These are phyloP conservation scores for Pulveroboletus sp. DNA, from an alignment of 768 basidiomycete species.

Conservation along the genomic window DNA sequence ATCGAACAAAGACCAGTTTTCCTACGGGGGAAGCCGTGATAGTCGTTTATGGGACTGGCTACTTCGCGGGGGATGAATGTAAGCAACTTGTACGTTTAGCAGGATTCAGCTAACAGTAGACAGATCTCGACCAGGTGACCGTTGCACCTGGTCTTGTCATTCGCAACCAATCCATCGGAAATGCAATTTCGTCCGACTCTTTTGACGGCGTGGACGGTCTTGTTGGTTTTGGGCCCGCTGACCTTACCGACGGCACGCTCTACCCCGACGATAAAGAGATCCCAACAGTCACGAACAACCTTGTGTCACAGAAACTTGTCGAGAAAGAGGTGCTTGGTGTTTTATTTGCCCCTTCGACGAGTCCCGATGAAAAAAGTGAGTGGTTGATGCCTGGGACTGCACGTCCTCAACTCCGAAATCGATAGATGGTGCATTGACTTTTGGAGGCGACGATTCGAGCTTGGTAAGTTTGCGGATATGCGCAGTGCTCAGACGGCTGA, in stretches of 20 bases:
- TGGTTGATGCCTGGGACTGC: not conserved
- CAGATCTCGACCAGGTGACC: slow-evolving; percentile 21
- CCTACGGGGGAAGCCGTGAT: slow-evolving; percentile 8
- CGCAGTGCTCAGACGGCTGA: not conserved
- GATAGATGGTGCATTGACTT: slow-evolving; percentile 15
- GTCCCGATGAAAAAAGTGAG: slow-evolving; percentile 10
- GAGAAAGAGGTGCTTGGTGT: slow-evolving; percentile 12
- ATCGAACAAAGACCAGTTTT: no score
- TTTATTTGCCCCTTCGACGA: slow-evolving; percentile 19
- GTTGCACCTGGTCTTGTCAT: slow-evolving; percentile 21
- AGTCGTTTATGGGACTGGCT: slow-evolving; percentile 5
- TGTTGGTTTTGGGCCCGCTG: slow-evolving; percentile 21
- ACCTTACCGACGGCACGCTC: slow-evolving; percentile 9
- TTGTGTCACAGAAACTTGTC: slow-evolving; percentile 15
- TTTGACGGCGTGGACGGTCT: slow-evolving; percentile 24
- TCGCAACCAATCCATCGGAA: slow-evolving; percentile 25
- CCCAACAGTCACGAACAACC: slow-evolving; percentile 24
- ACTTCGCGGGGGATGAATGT: slow-evolving; percentile 35
- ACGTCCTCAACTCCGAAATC: not conserved
- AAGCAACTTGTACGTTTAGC: not conserved
- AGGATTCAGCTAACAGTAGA: not conserved
- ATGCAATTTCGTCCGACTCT: slow-evolving; percentile 3
- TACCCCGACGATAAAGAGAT: slow-evolving; percentile 1
- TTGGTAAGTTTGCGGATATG: slow-evolving; percentile 6
- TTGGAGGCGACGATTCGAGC: slow-evolving; percentile 13